Conservation (phyloP, 257 asterid species). For the Linaria vulgaris region DNA sequence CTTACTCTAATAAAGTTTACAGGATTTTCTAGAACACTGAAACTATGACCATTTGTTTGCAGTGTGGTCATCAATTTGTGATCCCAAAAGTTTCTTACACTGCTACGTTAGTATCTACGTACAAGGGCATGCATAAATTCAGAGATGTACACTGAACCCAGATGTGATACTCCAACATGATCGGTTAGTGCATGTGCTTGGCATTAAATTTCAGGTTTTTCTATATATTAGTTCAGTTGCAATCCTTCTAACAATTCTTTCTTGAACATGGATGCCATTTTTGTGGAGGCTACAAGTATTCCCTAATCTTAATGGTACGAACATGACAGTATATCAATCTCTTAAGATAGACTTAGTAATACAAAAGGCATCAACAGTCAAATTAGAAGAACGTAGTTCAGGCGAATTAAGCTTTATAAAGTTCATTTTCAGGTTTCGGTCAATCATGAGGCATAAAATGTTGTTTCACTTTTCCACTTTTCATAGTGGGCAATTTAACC, state of each 20-base stretch:
- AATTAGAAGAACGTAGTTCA: background rate
- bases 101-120: background rate
- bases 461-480: background rate
- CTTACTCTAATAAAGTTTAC: too few relatives aligned
- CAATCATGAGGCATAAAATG: background rate
- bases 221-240: background rate
- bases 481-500: background rate
- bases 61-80: slow-evolving; percentile 3
- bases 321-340: background rate
- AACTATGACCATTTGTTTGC: too few relatives aligned
- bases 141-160: background rate
- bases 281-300: background rate
- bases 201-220: background rate
- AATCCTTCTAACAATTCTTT: background rate
- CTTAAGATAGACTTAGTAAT: background rate
- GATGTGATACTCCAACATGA: background rate
- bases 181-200: background rate
- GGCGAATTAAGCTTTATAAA: background rate
- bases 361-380: background rate
- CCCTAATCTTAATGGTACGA: background rate
- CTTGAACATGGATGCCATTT: background rate
- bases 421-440: background rate
- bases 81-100: background rate
- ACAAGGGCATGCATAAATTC: background rate
- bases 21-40: too few relatives aligned